Percentiles rank a stretch among this genome's conserved stretches.
phyloP scores from a whole-genome alignment of 2,329 filamentous ascomycete genomes.

The Hypoxylon rubiginosum region DNA sequence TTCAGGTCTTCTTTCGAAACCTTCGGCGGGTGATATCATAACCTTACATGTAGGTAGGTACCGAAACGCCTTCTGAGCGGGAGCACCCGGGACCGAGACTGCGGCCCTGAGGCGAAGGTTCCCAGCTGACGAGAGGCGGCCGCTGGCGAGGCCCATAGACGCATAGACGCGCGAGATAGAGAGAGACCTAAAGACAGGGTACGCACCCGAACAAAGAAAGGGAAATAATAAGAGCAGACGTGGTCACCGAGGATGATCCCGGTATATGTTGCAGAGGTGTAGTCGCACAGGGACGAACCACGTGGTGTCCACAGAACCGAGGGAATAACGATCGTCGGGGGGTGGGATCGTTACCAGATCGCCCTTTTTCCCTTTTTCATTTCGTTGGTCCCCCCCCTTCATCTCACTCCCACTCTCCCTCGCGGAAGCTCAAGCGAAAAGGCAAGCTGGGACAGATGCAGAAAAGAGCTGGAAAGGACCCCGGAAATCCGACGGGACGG shows the following conservation, averaged over 20 bases:
- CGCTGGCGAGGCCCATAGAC: background rate
- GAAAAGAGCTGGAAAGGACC: background rate
- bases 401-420: too few species aligned
- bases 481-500: conserved; percentile 29
- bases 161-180: conserved; percentile 5
- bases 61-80: conserved; percentile 3
- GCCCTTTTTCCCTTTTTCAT: background rate
- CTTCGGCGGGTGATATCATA: conserved; percentile 17
- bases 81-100: conserved; percentile 5
- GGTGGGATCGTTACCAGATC: background rate
- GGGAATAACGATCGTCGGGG: background rate
- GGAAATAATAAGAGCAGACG: background rate
- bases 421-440: background rate
- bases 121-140: background rate
- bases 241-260: conserved; percentile 31
- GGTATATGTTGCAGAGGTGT: conserved; percentile 20
- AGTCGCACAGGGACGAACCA: conserved; percentile 32
- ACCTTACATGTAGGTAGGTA: background rate
- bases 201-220: background rate
- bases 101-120: background rate
- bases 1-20: background rate
- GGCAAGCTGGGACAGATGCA: background rate
- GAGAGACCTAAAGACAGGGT: background rate
- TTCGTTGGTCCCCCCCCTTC: background rate
- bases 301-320: conserved; percentile 21